A percentile compares a stretch with the other conserved stretches of the same genome.
Evolutionary conservation across 2,329 filamentous ascomycete genomes (phyloP).

Genomic region (Epicoccum nigrum): DNA sequence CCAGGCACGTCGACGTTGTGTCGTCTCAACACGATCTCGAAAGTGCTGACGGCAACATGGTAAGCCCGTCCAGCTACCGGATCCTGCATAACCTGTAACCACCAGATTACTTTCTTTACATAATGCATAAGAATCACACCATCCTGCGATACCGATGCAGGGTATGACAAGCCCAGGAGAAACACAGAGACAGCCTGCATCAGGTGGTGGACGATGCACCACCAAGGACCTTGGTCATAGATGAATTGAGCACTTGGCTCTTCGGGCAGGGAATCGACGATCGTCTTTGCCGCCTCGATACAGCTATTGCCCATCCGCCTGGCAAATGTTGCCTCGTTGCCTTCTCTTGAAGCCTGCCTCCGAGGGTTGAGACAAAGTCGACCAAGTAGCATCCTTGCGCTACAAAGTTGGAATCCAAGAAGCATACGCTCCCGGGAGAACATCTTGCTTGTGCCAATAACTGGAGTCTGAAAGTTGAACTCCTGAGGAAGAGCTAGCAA

Average conservation of each 20-base stretch:
- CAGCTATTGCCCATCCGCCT: conserved; percentile 43
- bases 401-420: conserved; percentile 45
- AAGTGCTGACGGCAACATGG: conserved; percentile 24
- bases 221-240: conserved; percentile 50
- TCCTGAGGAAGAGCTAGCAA: conserved; percentile 34
- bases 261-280: conserved; percentile 46
- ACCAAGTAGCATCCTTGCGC: conserved; percentile 50
- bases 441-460: neutral
- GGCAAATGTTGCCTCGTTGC: conserved; percentile 34
- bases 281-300: conserved; percentile 45
- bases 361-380: conserved; percentile 46
- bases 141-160: conserved; percentile 27
- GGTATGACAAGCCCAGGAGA: conserved; percentile 46
- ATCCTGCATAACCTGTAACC: conserved; percentile 44
- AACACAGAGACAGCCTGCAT: conserved; percentile 50
- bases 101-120: conserved; percentile 41
- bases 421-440: conserved; percentile 38
- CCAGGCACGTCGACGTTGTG: conserved; percentile 22
- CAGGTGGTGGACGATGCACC: conserved; percentile 48
- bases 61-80: conserved; percentile 34
- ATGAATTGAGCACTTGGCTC: conserved; percentile 34
- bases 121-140: conserved; percentile 27
- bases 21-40: conserved; percentile 25
- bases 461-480: conserved; percentile 34
- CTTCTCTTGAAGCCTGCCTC: conserved; percentile 24